phyloP scores from a whole-genome alignment of 1,284 basidiomycete genomes.

The Pyrrhoderma lamaoense region DNA sequence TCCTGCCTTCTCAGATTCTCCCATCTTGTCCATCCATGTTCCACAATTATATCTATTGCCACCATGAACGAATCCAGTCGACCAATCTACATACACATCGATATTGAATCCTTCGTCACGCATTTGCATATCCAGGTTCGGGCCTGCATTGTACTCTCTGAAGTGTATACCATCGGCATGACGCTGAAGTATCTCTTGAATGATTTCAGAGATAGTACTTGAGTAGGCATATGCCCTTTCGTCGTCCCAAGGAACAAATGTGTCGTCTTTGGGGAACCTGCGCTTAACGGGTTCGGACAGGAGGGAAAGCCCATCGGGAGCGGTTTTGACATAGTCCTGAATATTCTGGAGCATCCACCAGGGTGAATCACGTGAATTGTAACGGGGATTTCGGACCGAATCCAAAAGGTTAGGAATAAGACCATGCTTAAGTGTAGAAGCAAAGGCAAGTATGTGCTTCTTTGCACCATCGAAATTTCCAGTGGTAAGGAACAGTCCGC shows the following conservation, averaged over 20 bases:
- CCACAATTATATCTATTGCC: slow-evolving; percentile 83
- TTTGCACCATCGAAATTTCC: slow-evolving; percentile 83
- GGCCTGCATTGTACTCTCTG: slow-evolving; percentile 93
- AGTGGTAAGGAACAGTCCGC: slow-evolving; percentile 87
- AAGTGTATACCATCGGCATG: slow-evolving; percentile 92
- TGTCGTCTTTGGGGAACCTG: slow-evolving; percentile 90
- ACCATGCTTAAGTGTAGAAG: slow-evolving; percentile 81
- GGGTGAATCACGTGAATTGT: slow-evolving; percentile 87
- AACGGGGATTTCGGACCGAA: slow-evolving; percentile 78
- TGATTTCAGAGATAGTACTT: slow-evolving; percentile 83
- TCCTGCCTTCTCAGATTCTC: slow-evolving; percentile 83
- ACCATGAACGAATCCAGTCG: slow-evolving; percentile 84
- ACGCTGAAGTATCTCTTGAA: slow-evolving; percentile 93
- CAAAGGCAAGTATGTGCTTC: slow-evolving; percentile 84
- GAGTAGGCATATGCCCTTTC: slow-evolving; percentile 74
- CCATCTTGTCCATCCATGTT: slow-evolving; percentile 99
- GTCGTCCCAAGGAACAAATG: slow-evolving; percentile 91
- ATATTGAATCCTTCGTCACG: slow-evolving; percentile 89
- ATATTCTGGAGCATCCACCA: slow-evolving; percentile 99
- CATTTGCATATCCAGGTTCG: slow-evolving; percentile 96
- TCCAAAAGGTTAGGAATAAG: slow-evolving; percentile 91
- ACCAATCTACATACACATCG: slow-evolving; percentile 90
- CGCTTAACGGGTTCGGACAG: slow-evolving; percentile 80
- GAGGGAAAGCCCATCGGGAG: slow-evolving; percentile 78
- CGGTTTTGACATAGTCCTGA: slow-evolving; percentile 85